Conservation (phyloP, 495 filamentous ascomycete genomes). For the Lophium mytilinum region DNA sequence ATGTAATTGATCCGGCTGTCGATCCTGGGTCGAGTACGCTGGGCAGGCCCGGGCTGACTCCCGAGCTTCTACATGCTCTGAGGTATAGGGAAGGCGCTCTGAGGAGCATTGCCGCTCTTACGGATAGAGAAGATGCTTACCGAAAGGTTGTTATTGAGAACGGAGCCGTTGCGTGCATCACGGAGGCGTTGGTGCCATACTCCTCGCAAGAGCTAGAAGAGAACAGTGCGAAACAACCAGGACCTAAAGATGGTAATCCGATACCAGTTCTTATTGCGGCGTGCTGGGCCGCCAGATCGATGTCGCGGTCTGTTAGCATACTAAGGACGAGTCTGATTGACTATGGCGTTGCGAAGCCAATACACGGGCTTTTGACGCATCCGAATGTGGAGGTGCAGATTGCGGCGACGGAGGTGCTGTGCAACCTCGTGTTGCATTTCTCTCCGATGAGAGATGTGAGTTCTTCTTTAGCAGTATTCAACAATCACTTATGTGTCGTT, state of each 20-base stretch:
- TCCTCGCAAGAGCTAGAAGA: slow-evolving; percentile 30
- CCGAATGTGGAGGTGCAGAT: slow-evolving; percentile 73
- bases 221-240: neutral
- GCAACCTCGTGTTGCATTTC: slow-evolving; percentile 76
- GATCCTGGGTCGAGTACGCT: slow-evolving; percentile 35
- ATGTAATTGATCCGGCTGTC: slow-evolving; percentile 3
- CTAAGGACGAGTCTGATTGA: slow-evolving; percentile 83
- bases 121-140: slow-evolving; percentile 74
- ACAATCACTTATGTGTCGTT: neutral
- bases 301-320: slow-evolving; percentile 76
- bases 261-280: slow-evolving; percentile 71
- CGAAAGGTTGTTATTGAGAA: slow-evolving; percentile 75
- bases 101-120: slow-evolving; percentile 67
- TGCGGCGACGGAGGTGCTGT: slow-evolving; percentile 71
- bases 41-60: slow-evolving; percentile 54
- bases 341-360: slow-evolving; percentile 65
- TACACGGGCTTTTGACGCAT: slow-evolving; percentile 70
- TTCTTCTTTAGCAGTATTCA: slow-evolving; percentile 4
- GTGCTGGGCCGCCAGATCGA: slow-evolving; percentile 64
- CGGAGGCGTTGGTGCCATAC: slow-evolving; percentile 67
- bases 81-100: slow-evolving; percentile 71
- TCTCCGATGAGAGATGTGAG: slow-evolving; percentile 83
- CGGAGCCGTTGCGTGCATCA: slow-evolving; percentile 69
- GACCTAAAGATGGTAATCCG: slow-evolving; percentile 41
- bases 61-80: slow-evolving; percentile 61